These are phyloP conservation scores for Butyriboletus appendiculatus DNA, from an alignment of 1,284 basidiomycete genomes.

Conservation along the genomic window DNA sequence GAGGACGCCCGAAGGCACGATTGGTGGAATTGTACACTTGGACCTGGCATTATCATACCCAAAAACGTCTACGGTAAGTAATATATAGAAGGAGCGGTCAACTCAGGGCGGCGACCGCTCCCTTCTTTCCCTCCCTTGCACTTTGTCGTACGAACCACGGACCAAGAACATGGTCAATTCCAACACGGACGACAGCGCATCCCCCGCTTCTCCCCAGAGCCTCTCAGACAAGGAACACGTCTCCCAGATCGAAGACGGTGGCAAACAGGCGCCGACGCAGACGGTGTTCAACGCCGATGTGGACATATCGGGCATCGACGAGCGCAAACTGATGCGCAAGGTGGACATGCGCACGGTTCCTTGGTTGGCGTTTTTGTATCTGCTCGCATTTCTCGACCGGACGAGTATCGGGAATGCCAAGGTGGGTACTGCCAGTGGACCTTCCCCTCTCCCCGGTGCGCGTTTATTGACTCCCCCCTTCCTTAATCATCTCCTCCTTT, in stretches of 20 bases:
- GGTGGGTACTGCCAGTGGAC: slow-evolving; percentile 35
- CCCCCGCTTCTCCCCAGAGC: not conserved
- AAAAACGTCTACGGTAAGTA: not conserved
- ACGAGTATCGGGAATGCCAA: slow-evolving; percentile 83
- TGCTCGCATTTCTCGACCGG: slow-evolving; percentile 75
- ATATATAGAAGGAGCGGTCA: not conserved
- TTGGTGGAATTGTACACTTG: not conserved
- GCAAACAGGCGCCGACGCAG: not conserved
- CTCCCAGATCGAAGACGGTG: slow-evolving; percentile 10
- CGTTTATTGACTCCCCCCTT: not conserved
- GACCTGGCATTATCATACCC: not conserved
- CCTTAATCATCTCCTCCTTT: not conserved
- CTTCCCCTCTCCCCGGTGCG: not conserved
- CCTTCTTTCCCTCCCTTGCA: not conserved
- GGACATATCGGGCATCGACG: slow-evolving; percentile 58
- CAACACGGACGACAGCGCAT: not conserved
- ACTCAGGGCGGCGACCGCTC: not conserved
- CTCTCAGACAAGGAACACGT: slow-evolving; percentile 19
- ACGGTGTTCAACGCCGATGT: slow-evolving; percentile 50
- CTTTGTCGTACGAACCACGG: not conserved
- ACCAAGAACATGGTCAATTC: not conserved
- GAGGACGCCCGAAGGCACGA: not conserved
- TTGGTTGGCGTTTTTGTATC: slow-evolving; percentile 72
- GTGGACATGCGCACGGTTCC: slow-evolving; percentile 65
- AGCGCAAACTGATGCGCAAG: slow-evolving; percentile 63